These are phyloP conservation scores for Lasiosphaeriaceae sp. DNA, from an alignment of 495 filamentous ascomycete species.

Conservation along the genomic window DNA sequence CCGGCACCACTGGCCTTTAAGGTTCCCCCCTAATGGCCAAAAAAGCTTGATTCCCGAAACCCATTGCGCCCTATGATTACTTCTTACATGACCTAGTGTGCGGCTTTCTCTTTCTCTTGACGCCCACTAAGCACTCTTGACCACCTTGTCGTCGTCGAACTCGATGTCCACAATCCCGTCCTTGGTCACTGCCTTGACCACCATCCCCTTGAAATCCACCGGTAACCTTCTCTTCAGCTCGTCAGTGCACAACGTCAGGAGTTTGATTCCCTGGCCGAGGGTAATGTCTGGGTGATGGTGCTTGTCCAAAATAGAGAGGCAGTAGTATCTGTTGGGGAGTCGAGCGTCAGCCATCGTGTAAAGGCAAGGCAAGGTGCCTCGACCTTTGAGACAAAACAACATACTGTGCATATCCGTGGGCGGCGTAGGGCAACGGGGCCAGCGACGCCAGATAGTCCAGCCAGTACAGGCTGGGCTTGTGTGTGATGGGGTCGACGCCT, in stretches of 20 bases:
- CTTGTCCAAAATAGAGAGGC: constrained; percentile 71
- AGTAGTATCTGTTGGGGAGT: constrained; percentile 64
- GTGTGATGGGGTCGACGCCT: constrained; percentile 81
- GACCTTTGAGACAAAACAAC: no score
- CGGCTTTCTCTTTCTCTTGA: constrained; percentile 2
- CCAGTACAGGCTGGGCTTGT: constrained; percentile 91
- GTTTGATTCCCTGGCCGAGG: constrained; percentile 81
- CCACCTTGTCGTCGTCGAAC: constrained; percentile 73
- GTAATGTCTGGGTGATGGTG: constrained; percentile 93
- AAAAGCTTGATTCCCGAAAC: background rate
- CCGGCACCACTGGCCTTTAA: background rate
- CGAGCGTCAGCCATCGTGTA: constrained; percentile 8
- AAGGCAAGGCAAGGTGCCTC: background rate
- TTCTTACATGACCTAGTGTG: constrained; percentile 5
- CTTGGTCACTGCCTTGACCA: constrained; percentile 90
- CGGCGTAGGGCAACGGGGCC: constrained; percentile 87
- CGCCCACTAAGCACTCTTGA: constrained; percentile 54
- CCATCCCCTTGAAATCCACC: constrained; percentile 94
- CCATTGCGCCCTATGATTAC: background rate
- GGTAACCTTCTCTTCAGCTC: constrained; percentile 94
- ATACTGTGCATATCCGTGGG: constrained; percentile 96
- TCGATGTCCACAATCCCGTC: constrained; percentile 80
- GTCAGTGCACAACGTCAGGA: constrained; percentile 89
- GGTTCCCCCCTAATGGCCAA: background rate
- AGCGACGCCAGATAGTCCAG: constrained; percentile 90